Conservation (phyloP, 164 flowering plant species). For the Liquidambar formosana region DNA sequence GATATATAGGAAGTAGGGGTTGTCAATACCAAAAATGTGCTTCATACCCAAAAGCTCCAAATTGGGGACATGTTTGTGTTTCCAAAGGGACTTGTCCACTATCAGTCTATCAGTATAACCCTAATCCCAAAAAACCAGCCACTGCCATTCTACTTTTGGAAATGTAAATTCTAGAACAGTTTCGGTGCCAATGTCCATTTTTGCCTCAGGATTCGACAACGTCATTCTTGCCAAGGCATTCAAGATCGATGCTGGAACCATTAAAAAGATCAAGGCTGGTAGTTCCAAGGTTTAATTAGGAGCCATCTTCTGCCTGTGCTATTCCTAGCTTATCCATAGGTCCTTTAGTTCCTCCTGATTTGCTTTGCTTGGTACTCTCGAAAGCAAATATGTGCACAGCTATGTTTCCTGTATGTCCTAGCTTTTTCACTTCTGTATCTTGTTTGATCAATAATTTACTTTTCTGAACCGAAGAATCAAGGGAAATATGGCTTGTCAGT, state of each 20-base stretch:
- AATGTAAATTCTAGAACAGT: not conserved
- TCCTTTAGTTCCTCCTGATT: too few relatives aligned
- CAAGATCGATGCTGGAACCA: slow-evolving; percentile 1
- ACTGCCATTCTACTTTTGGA: not conserved
- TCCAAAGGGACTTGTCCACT: not conserved
- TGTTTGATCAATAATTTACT: too few relatives aligned
- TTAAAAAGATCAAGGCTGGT: not conserved
- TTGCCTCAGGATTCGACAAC: not conserved
- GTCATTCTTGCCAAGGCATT: slow-evolving; percentile 1
- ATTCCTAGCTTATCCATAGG: too few relatives aligned
- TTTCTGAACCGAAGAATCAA: too few relatives aligned
- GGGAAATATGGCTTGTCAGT: too few relatives aligned
- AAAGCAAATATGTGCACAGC: too few relatives aligned
- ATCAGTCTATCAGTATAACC: slow-evolving; percentile 6
- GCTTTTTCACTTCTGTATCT: too few relatives aligned
- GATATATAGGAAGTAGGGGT: not conserved
- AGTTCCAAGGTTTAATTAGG: too few relatives aligned
- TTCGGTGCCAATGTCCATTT: not conserved
- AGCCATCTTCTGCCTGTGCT: too few relatives aligned
- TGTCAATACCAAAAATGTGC: not conserved
- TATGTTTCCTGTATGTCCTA: too few relatives aligned
- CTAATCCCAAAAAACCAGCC: not conserved
- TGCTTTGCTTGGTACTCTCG: too few relatives aligned
- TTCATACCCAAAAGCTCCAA: not conserved
- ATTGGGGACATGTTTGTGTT: not conserved